A percentile compares a stretch with the other conserved stretches of the same genome.
Evolutionary conservation across 768 basidiomycete genomes (phyloP).

Genomic region (Cystofilobasidium bisporidii): DNA sequence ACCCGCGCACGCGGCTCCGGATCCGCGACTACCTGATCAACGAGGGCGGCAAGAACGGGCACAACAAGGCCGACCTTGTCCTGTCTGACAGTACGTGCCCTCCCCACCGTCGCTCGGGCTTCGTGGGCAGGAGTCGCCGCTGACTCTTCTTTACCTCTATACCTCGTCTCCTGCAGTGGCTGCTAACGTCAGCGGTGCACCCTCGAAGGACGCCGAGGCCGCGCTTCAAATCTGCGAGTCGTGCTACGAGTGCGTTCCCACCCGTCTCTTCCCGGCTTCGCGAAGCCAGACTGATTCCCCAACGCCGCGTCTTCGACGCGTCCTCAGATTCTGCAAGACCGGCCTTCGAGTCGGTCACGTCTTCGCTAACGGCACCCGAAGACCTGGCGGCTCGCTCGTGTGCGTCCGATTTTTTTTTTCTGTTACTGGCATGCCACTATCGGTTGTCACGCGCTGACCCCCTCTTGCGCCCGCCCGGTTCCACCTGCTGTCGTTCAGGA

Average conservation of each 20-base stretch:
- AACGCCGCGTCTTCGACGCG: no score
- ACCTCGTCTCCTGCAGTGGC: constrained; percentile 35
- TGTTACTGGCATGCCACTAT: no score
- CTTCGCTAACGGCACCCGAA: constrained; percentile 22
- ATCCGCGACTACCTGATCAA: background rate
- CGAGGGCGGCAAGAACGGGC: constrained; percentile 26
- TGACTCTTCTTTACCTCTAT: no score
- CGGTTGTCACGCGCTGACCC: background rate
- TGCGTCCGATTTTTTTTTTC: constrained; percentile 27
- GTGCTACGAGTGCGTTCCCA: constrained; percentile 47
- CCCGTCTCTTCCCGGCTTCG: constrained; percentile 45
- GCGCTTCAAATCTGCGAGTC: constrained; percentile 65
- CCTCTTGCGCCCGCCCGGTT: no score
- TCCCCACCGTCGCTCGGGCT: no score
- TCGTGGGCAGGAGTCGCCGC: no score
- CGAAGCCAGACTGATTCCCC: constrained; percentile 37
- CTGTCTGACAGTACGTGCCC: constrained; percentile 14
- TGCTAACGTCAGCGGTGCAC: constrained; percentile 66
- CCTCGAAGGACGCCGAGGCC: constrained; percentile 53
- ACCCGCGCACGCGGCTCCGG: constrained; percentile 25
- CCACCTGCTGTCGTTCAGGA: constrained; percentile 44
- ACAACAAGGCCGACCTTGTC: constrained; percentile 18
- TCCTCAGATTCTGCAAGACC: background rate
- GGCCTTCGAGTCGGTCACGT: constrained; percentile 11
- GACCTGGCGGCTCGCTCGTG: constrained; percentile 38